Base-by-base conservation (phyloP, 345 rosid species). In the Murraya koenigii region DNA sequence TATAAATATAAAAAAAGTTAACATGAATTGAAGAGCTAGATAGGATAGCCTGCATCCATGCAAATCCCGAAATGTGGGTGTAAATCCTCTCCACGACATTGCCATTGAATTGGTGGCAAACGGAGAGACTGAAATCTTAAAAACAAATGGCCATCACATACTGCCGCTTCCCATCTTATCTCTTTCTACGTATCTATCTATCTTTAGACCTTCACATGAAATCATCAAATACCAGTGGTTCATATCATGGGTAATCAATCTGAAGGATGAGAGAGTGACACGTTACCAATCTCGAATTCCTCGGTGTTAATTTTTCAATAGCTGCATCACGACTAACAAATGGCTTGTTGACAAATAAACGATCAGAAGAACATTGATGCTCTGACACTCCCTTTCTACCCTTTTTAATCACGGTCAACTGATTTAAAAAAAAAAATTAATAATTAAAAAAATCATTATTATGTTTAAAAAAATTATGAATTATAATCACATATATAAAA, bases 141-240 rank as follows among this genome's bases (percentile, higher is more conserved):
- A 77, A 72, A 28, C n/a, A 79, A 79, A 83, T 79, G 30, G 69
- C 76, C 75, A 63, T 78, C 86, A 81, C 85, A 74, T 2, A 80
- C 66, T 25, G 55, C 7, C 36, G 8, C 71, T 44, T 58, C 36
- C 14, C 22, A 63, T 74, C 84, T 85, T 82, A 77, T 84, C 84
- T 41, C 60, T 81, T 81, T 55, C 49, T 47, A 22, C 17, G n/a
- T 38, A 4, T 11, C 49, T 11, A 13, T 65, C 17, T 3, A 9
- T 66, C 25, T 26, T 26, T 33, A 11, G 14, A 38, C 6, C 25
- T 26, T 62, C n/a, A 3, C n/a, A 33, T 19, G 41, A 33, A 33
- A 64, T 33, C 36, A 33, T 64, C 41, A 17, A 13, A 17, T 3
- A 2, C 9, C 58, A 44, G 10, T 22, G 41, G 35, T 59, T 38